Evolutionary conservation across 2,329 filamentous ascomycete genomes (phyloP).

Genomic region (Ceratocystis cacaofunesta): DNA sequence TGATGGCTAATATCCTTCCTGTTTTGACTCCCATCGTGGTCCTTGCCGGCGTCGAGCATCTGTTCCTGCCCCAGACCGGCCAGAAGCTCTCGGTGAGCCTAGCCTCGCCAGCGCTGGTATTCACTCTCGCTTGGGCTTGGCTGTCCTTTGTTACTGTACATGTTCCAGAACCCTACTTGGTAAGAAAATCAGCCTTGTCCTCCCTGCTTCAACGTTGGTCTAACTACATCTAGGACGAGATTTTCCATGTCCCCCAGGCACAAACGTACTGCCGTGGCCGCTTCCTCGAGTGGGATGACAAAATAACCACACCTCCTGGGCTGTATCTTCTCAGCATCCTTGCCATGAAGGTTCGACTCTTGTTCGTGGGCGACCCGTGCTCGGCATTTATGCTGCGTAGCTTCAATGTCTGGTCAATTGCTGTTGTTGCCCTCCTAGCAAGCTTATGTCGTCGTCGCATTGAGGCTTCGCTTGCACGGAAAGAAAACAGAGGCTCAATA

Average conservation of each 20-base stretch:
- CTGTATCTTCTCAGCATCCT: slow-evolving; percentile 39
- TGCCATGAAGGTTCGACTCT: slow-evolving; percentile 4
- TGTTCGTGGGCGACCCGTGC: slow-evolving; percentile 22
- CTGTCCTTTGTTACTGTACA: slow-evolving; percentile 25
- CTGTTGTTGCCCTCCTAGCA: slow-evolving; percentile 31
- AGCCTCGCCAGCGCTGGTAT: slow-evolving; percentile 17
- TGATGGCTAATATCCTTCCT: slow-evolving; percentile 1
- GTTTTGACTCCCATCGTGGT: background rate
- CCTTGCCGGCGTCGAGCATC: slow-evolving; percentile 13
- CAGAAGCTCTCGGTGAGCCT: slow-evolving; percentile 3
- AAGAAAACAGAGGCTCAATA: slow-evolving; percentile 18
- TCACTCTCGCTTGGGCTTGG: slow-evolving; percentile 26
- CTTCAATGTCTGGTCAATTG: slow-evolving; percentile 33
- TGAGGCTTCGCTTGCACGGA: slow-evolving; percentile 25
- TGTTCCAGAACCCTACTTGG: slow-evolving; percentile 41
- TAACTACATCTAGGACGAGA: slow-evolving; percentile 48
- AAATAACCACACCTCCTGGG: slow-evolving; percentile 91
- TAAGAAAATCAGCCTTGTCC: slow-evolving; percentile 21
- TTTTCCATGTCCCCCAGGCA: slow-evolving; percentile 83
- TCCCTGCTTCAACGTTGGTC: background rate
- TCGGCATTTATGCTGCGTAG: slow-evolving; percentile 31
- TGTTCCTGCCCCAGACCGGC: slow-evolving; percentile 13
- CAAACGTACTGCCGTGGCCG: slow-evolving; percentile 67
- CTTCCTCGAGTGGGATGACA: slow-evolving; percentile 78
- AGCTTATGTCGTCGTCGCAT: slow-evolving; percentile 38